A percentile compares a stretch with the other conserved stretches of the same genome.
phyloP scores from a whole-genome alignment of 106 monocot genomes.

The Dioscorea zingiberensis region DNA sequence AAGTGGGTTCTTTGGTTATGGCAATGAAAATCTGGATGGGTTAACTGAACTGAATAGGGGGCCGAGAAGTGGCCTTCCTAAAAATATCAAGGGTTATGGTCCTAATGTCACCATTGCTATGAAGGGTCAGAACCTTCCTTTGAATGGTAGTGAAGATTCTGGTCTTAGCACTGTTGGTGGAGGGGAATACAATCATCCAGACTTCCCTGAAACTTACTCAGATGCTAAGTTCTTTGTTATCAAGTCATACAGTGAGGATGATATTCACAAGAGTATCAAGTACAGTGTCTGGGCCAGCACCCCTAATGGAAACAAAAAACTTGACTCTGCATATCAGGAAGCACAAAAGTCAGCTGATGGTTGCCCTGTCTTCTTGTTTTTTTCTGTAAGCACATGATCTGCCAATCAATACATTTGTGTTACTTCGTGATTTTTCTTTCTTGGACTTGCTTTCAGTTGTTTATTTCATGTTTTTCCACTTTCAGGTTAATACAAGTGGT shows the following conservation, averaged over 20 bases:
- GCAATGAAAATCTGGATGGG: slow-evolving; percentile 59
- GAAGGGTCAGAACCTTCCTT: slow-evolving; percentile 47
- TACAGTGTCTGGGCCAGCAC: slow-evolving; percentile 92
- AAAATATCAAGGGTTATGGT: slow-evolving; percentile 37
- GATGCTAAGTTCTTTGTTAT: slow-evolving; percentile 88
- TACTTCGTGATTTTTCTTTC: neutral
- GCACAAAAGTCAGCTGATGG: slow-evolving; percentile 42
- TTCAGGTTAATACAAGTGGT: slow-evolving; percentile 83
- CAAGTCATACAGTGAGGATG: slow-evolving; percentile 94
- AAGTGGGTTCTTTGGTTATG: slow-evolving; percentile 43
- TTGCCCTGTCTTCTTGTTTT: slow-evolving; percentile 83
- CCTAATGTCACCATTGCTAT: slow-evolving; percentile 36
- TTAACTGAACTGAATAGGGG: slow-evolving; percentile 80
- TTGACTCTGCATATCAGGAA: slow-evolving; percentile 73
- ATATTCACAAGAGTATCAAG: slow-evolving; percentile 92
- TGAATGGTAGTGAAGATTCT: slow-evolving; percentile 26
- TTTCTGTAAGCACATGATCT: slow-evolving; percentile 49
- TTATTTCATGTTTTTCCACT: neutral
- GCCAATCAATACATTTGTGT: neutral
- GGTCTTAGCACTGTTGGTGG: slow-evolving; percentile 26
- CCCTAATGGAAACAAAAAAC: slow-evolving; percentile 79
- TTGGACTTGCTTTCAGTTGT: neutral
- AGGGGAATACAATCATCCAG: slow-evolving; percentile 54
- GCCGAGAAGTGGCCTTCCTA: slow-evolving; percentile 56
- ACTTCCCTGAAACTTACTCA: slow-evolving; percentile 46